A percentile compares a stretch with the other conserved stretches of the same genome.
phyloP scores from a whole-genome alignment of 495 filamentous ascomycete genomes.

The Penicillium steckii region DNA sequence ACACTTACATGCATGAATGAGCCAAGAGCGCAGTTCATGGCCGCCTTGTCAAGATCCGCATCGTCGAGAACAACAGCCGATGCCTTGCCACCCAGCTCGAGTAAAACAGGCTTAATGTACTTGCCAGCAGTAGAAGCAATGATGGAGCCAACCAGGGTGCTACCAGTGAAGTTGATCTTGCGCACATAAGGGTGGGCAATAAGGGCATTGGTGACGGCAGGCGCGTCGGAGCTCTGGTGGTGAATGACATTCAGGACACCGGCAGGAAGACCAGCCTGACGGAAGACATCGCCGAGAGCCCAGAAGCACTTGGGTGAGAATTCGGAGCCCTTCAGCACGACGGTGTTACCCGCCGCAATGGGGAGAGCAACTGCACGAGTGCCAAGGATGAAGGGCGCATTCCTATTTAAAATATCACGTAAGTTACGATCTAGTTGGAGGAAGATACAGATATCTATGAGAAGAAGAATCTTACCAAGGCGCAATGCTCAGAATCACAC shows the following conservation, averaged over 20 bases:
- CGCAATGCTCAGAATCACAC: constrained; percentile 77
- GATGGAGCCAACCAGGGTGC: constrained; percentile 53
- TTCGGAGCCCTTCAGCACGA: constrained; percentile 76
- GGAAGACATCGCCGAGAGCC: constrained; percentile 66
- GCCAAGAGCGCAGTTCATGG: constrained; percentile 48
- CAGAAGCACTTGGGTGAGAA: constrained; percentile 72
- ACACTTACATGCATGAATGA: constrained; percentile 52
- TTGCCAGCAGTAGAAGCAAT: constrained; percentile 55
- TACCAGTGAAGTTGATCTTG: constrained; percentile 65
- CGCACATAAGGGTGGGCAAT: constrained; percentile 56
- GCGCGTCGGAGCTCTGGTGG: constrained; percentile 51
- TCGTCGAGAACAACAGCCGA: constrained; percentile 59
- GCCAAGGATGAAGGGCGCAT: constrained; percentile 63
- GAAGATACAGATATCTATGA: constrained; percentile 17
- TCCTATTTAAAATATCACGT: constrained; percentile 39
- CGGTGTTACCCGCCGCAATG: constrained; percentile 79
- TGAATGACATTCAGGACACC: constrained; percentile 58
- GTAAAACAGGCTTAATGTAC: constrained; percentile 57
- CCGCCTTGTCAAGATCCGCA: constrained; percentile 57
- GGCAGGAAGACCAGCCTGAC: constrained; percentile 67
- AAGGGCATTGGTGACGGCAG: constrained; percentile 53
- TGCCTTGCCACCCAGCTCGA: constrained; percentile 64
- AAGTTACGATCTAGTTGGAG: constrained; percentile 7
- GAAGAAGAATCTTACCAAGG: constrained; percentile 63
- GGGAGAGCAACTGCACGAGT: constrained; percentile 68